Conservation (phyloP, 2,329 filamentous ascomycete species). For the Exophiala bonariae region DNA sequence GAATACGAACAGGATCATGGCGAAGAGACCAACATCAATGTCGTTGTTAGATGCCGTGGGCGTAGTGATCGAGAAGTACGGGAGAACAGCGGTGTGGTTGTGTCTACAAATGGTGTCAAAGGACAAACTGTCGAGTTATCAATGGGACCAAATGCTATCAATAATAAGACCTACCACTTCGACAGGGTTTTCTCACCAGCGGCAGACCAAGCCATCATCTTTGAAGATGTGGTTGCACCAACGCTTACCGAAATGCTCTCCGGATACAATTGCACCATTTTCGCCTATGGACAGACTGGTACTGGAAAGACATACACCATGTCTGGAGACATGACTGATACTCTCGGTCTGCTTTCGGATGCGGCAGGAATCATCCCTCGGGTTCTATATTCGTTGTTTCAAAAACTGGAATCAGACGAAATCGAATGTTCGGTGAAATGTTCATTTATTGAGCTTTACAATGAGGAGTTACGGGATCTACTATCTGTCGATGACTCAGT, state of each 20-base stretch:
- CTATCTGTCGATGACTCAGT: conserved; percentile 76
- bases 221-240: conserved; percentile 91
- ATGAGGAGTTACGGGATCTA: conserved; percentile 91
- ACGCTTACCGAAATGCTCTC: conserved; percentile 94
- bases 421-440: conserved; percentile 90
- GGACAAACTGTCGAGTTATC: conserved; percentile 81
- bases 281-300: conserved; percentile 96
- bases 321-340: conserved; percentile 95
- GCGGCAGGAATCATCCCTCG: conserved; percentile 93
- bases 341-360: conserved; percentile 80
- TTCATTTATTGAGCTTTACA: conserved; percentile 98
- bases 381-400: conserved; percentile 82
- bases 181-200: conserved; percentile 96
- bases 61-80: conserved; percentile 88
- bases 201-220: conserved; percentile 89
- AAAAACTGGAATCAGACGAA: conserved; percentile 75
- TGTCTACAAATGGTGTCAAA: conserved; percentile 83
- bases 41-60: conserved; percentile 91
- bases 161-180: conserved; percentile 95
- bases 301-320: conserved; percentile 99
- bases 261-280: conserved; percentile 97
- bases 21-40: conserved; percentile 95
- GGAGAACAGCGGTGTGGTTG: conserved; percentile 92
- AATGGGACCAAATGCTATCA: conserved; percentile 89
- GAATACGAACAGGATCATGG: conserved; percentile 71